phyloP scores from a whole-genome alignment of 2,329 filamentous ascomycete species.

The Dothiorella sarmentorum region DNA sequence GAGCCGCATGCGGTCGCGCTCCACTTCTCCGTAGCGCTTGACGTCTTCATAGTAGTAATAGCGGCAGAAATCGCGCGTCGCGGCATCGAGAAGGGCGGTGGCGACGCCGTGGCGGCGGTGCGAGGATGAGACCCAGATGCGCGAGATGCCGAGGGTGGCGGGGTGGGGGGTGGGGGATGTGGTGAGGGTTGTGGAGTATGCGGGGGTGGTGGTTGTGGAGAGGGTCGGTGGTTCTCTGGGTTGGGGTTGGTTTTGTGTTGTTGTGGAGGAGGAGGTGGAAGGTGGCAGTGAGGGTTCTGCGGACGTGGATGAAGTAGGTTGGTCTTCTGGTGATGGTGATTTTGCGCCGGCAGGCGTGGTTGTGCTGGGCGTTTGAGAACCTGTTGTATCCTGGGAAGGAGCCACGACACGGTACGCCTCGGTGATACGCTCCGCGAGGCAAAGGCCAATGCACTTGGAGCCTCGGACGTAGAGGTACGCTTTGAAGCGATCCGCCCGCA shows the following conservation, averaged over 20 bases:
- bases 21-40: neutral
- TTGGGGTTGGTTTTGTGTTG: conserved; percentile 28
- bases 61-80: neutral
- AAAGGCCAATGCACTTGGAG: conserved; percentile 60
- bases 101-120: conserved; percentile 58
- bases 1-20: conserved; percentile 30
- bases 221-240: neutral
- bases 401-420: conserved; percentile 52
- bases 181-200: conserved; percentile 29
- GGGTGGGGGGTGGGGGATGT: conserved; percentile 41
- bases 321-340: conserved; percentile 2
- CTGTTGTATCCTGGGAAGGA: conserved; percentile 18
- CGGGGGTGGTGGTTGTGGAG: neutral
- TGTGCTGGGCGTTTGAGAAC: conserved; percentile 21
- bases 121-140: conserved; percentile 61
- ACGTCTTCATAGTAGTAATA: neutral
- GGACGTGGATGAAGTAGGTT: conserved; percentile 28
- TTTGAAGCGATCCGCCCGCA: conserved; percentile 50
- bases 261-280: no score
- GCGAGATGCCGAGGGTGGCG: conserved; percentile 59
- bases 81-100: conserved; percentile 54
- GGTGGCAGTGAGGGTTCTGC: no score
- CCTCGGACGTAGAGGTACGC: conserved; percentile 60
- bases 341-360: conserved; percentile 21
- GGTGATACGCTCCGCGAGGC: conserved; percentile 59